phyloP scores from a whole-genome alignment of 176 grass and related monocot genomes.

The Zea luxurians region DNA sequence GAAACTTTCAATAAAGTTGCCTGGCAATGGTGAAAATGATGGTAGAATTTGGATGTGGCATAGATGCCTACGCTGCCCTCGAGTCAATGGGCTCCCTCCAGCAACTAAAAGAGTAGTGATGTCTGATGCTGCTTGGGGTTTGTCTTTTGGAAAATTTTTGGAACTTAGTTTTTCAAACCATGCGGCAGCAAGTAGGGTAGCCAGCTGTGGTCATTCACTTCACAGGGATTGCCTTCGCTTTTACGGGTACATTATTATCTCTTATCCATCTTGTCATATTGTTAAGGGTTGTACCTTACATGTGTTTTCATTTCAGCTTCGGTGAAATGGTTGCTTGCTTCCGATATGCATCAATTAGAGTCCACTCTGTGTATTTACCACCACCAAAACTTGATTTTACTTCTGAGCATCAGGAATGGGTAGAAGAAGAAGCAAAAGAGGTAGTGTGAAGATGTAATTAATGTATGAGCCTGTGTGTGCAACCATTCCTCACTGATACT shows the following conservation, averaged over 20 bases:
- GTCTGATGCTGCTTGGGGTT: constrained; percentile 98
- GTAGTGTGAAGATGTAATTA: constrained; percentile 37
- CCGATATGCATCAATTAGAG: constrained; percentile 80
- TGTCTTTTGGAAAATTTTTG: constrained; percentile 99
- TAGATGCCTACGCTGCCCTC: constrained; percentile 82
- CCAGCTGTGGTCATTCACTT: constrained; percentile 97
- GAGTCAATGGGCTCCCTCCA: constrained; percentile 71
- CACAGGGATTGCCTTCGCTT: constrained; percentile 98
- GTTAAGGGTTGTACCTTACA: constrained; percentile 29
- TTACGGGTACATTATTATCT: constrained; percentile 68
- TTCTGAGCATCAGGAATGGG: constrained; percentile 94
- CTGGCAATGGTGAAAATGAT: constrained; percentile 74
- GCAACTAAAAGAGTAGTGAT: constrained; percentile 95
- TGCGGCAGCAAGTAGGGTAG: constrained; percentile 95
- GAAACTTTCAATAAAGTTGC: constrained; percentile 63
- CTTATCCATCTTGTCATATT: constrained; percentile 38
- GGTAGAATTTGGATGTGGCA: constrained; percentile 99
- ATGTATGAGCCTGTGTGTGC: constrained; percentile 17
- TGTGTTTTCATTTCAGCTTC: constrained; percentile 59
- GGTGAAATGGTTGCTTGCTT: constrained; percentile 94
- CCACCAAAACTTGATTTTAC: constrained; percentile 93
- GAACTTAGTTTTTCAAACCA: constrained; percentile 99
- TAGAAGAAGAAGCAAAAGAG: constrained; percentile 87
- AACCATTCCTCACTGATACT: constrained; percentile 37
- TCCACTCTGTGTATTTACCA: constrained; percentile 92